phyloP scores from a whole-genome alignment of 148 eudicot species.

The Talinum fruticosum region DNA sequence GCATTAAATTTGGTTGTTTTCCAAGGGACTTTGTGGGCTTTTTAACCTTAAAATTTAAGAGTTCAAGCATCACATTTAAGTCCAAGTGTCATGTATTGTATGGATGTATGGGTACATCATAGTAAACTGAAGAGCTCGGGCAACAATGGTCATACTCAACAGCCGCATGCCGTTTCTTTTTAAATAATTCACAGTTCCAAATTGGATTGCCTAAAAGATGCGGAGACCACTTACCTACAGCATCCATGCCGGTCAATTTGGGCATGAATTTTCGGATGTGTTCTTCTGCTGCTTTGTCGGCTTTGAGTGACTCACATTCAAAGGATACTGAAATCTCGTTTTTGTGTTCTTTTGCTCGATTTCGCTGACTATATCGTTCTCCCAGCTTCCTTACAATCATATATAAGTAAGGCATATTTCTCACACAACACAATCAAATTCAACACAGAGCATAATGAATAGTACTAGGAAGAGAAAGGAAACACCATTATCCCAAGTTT shows the following conservation, averaged over 20 bases:
- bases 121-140: neutral
- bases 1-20: neutral
- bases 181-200: neutral
- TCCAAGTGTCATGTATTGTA: neutral
- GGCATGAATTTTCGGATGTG: constrained; percentile 88
- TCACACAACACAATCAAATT: neutral
- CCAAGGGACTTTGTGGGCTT: neutral
- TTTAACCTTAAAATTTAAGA: too few relatives aligned
- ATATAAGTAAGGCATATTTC: constrained; percentile 10
- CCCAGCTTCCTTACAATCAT: constrained; percentile 58
- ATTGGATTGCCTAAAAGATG: neutral
- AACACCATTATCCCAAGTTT: neutral
- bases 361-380: constrained; percentile 70
- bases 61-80: neutral
- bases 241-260: constrained; percentile 89
- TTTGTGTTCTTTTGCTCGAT: constrained; percentile 58
- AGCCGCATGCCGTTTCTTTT: neutral
- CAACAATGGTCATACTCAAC: neutral
- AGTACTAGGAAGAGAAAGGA: neutral
- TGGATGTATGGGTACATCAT: neutral
- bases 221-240: constrained; percentile 63
- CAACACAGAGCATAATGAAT: constrained; percentile 10
- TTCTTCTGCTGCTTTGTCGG: constrained; percentile 88
- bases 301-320: constrained; percentile 85
- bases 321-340: constrained; percentile 58